phyloP scores from a whole-genome alignment of 495 filamentous ascomycete genomes.

The Hyaloscypha bicolor region DNA sequence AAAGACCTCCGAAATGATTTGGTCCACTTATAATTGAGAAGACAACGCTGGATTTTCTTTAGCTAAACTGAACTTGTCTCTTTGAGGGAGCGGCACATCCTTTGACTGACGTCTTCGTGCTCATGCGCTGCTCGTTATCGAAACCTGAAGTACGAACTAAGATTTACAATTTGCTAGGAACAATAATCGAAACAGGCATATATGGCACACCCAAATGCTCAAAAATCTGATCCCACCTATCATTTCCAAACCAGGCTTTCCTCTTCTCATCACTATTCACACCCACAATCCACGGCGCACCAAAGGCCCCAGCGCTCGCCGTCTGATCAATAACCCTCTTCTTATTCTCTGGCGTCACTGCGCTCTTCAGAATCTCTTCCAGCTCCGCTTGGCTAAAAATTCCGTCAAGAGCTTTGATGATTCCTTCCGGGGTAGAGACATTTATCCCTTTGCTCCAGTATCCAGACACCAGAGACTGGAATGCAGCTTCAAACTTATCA shows the following conservation, averaged over 20 bases:
- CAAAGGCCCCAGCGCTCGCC: conserved; percentile 19
- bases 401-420: conserved; percentile 13
- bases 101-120: too few species aligned
- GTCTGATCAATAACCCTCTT: conserved; percentile 23
- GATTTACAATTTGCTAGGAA: background rate
- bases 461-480: conserved; percentile 18
- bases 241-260: conserved; percentile 25
- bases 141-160: too few species aligned
- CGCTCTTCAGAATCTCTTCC: conserved; percentile 18
- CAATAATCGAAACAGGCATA: conserved; percentile 11
- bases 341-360: conserved; percentile 25
- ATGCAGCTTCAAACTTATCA: conserved; percentile 18
- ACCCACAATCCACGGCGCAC: conserved; percentile 26
- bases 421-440: conserved; percentile 18
- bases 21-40: too few species aligned
- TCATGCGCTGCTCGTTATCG: too few species aligned
- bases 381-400: conserved; percentile 15
- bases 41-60: too few species aligned
- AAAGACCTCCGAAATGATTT: too few species aligned
- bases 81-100: too few species aligned
- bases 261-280: conserved; percentile 16
- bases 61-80: too few species aligned
- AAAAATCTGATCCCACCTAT: conserved; percentile 29
- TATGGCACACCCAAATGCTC: conserved; percentile 21
- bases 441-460: conserved; percentile 25